Evolutionary conservation across 495 filamentous ascomycete genomes (phyloP).

Genomic region (Aspergillus funiculosus): DNA sequence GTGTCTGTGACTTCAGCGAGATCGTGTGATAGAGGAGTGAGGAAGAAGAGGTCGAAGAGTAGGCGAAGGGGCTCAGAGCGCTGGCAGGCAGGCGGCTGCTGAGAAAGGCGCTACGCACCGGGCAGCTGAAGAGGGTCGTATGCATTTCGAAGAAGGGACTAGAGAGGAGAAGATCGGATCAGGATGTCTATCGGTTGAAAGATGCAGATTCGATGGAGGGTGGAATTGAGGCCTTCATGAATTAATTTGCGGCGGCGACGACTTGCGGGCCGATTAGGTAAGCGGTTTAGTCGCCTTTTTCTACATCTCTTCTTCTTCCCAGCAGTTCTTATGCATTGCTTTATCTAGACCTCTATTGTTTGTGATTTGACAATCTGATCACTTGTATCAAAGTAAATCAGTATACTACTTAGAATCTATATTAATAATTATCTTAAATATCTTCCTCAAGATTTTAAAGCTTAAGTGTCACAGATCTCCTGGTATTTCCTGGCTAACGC

Average conservation of each 20-base stretch:
- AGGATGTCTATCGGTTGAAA: slow-evolving; percentile 10
- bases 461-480: too few relatives aligned
- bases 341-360: too few relatives aligned
- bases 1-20: slow-evolving; percentile 14
- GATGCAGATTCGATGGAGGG: slow-evolving; percentile 7
- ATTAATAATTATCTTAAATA: too few relatives aligned
- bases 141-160: slow-evolving; percentile 19
- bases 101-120: slow-evolving; percentile 29
- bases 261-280: background rate
- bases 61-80: slow-evolving; percentile 20
- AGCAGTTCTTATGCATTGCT: too few relatives aligned
- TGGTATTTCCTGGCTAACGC: too few relatives aligned
- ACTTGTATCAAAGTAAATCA: background rate
- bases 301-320: too few relatives aligned
- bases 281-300: background rate
- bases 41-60: slow-evolving; percentile 13
- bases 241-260: too few relatives aligned
- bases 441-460: too few relatives aligned
- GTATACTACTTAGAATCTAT: background rate
- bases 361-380: background rate
- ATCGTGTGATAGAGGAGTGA: slow-evolving; percentile 21
- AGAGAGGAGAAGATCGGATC: background rate
- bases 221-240: too few relatives aligned
- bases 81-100: slow-evolving; percentile 23
- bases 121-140: slow-evolving; percentile 22